Percentiles rank a stretch among this genome's conserved stretches.
Conservation (phyloP, 2,329 filamentous ascomycete species). For the Xylariales sp. region DNA sequence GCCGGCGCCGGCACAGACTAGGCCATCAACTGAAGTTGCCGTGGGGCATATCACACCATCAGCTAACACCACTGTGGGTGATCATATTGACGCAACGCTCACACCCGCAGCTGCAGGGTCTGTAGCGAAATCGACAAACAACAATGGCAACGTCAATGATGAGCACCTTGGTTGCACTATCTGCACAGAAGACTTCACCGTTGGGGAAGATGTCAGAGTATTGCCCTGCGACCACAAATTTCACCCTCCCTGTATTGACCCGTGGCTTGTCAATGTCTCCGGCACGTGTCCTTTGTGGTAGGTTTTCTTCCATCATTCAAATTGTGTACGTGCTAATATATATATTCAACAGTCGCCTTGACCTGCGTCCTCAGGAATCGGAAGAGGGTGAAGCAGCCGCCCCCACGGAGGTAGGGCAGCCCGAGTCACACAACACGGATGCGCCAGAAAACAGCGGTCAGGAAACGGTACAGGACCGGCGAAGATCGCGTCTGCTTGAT, state of each 20-base stretch:
- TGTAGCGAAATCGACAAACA: conserved; percentile 1
- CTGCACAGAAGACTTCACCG: conserved; percentile 64
- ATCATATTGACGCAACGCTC: not conserved
- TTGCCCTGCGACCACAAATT: conserved; percentile 65
- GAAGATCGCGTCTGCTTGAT: conserved; percentile 51
- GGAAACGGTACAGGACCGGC: conserved; percentile 32
- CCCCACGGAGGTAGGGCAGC: no score
- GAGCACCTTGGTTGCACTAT: conserved; percentile 58
- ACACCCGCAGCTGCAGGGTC: not conserved
- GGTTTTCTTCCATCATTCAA: conserved; percentile 24
- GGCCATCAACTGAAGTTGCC: conserved; percentile 4
- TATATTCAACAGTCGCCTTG: conserved; percentile 42
- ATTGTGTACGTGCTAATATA: not conserved
- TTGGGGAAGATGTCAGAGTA: conserved; percentile 63
- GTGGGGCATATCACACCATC: no score
- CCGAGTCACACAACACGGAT: not conserved
- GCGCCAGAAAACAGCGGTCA: conserved; percentile 19
- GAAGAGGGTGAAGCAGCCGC: no score
- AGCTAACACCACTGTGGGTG: not conserved
- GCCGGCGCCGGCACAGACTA: conserved; percentile 15
- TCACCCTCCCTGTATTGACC: conserved; percentile 63
- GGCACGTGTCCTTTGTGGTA: conserved; percentile 67
- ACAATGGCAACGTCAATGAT: conserved; percentile 19
- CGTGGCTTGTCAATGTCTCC: conserved; percentile 65
- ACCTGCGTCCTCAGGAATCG: conserved; percentile 39